Base-by-base conservation (phyloP, 169 alveolate genomes). In the Babesia caballi region DNA sequence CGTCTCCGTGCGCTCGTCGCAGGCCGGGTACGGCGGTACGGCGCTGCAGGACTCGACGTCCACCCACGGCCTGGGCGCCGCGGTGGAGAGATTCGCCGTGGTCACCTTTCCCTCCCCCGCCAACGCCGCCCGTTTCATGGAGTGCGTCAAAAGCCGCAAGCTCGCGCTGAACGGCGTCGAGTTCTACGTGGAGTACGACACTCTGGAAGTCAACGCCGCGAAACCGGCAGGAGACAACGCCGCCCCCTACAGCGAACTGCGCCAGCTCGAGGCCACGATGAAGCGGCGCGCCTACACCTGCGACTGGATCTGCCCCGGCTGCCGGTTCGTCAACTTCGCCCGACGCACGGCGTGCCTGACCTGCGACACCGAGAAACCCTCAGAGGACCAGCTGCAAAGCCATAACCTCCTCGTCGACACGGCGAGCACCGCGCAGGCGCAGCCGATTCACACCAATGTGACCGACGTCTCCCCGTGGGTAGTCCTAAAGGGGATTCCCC, bases 251-350 rank as follows among this genome's bases (percentile, higher is more conserved):
- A 77, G 41, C 35, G 83, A 58, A 19, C 14, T 63, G 56, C 6
- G 25, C 4, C 83, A 78, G 54, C 51, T 63, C 4, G 68, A 63
- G 27, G 49, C 57, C 4, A 23, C 68, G 38, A 27, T 73, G 27
- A 75, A 72, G 19, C 23, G 51, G 49, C n/a, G 54, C 38, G 63
- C 54, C 32, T 38, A 50, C 61, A n/a, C 61, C 17, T 36, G 63
- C 52, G 93, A 88, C 51, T 88, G 93, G 93, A 70, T 58, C 28
- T 88, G 93, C 60, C 85, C 93, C 2, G 49, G 67, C 32, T 88
- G 93, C 74, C 77, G 85, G 32, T 88, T 84, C 49, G 42, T 88
- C n/a, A 88, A 88, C 46, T 88, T 84, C 28, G 81, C 93, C 6
- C 42, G 85, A 51, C 41, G 93, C 33, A 1, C 57, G 0, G 70